Base-by-base conservation (phyloP, 1,139 yeast species). In the Taphrina sp. region DNA sequence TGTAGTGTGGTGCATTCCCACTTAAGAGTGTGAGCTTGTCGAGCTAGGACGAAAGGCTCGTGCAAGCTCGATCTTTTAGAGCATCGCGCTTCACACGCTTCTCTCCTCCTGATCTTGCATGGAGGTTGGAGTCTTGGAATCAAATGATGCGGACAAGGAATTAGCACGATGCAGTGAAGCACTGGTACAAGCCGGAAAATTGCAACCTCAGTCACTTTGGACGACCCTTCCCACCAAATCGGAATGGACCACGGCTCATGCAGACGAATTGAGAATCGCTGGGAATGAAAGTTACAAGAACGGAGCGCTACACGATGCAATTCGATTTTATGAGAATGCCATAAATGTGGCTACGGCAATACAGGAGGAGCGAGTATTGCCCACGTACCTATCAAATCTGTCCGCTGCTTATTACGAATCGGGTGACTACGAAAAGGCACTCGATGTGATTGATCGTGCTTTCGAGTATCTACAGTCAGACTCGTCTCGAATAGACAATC, bases 361-460 rank as follows among this genome's bases (percentile, higher is more conserved):
- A 8, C 39, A 19, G 14, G 46, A 41, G 14, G 47, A 43, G 17
- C 29, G 29, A 20, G 28, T 43, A 10, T 29, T 43, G 29, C 46
- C 54, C 17, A 38, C 39, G 7, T 49, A 49, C 23, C 28, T 49
- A 5, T 49, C 54, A 22, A 38, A 49, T 33, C 46, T 49, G 17
- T 49, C 54, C 7, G 54, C 54, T 7, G 46, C 46, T 5, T 49
- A 49, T 19, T 49, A 49, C 24, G 54, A 49, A 23, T 42, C 44
- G 16, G 54, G 54, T 5, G 54, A 49, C 45, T 49, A 49, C 29
- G 54, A 49, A 16, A 41, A 39, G 12, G 45, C 54, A 7, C 39
- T 49, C 22, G 54, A 49, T 22, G 45, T 24, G n/a, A 49, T 49
- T 16, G 54, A 49, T 20, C 38, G 54, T 19, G 54, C 54, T 12